phyloP scores from a whole-genome alignment of 768 basidiomycete genomes.

The Russula compacta region DNA sequence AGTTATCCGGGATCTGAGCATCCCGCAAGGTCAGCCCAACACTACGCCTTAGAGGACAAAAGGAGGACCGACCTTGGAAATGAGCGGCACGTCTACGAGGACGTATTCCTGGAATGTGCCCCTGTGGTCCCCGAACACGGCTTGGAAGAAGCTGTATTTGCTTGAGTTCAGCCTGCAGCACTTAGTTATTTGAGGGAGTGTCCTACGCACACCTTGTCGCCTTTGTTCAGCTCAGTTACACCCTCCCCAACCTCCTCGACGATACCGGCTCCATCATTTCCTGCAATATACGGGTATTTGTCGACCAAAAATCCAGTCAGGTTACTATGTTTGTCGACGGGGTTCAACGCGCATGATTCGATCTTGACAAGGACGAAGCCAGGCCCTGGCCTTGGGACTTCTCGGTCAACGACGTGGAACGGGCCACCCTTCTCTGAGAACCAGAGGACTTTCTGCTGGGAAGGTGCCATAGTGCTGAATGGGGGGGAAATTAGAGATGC shows the following conservation, averaged over 20 bases:
- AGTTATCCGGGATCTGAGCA: slow-evolving; percentile 36
- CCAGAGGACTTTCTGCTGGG: slow-evolving; percentile 7
- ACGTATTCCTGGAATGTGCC: slow-evolving; percentile 21
- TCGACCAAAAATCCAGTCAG: slow-evolving; percentile 19
- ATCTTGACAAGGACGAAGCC: slow-evolving; percentile 20
- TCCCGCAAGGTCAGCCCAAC: background rate
- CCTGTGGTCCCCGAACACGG: background rate
- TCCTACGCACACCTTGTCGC: slow-evolving; percentile 23
- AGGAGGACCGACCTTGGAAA: too few species aligned
- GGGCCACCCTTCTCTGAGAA: background rate
- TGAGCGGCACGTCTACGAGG: slow-evolving; percentile 16
- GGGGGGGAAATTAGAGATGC: background rate
- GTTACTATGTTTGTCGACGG: slow-evolving; percentile 16
- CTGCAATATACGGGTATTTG: slow-evolving; percentile 20
- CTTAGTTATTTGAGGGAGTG: background rate
- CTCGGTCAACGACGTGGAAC: background rate
- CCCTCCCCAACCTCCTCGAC: slow-evolving; percentile 24
- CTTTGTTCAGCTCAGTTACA: slow-evolving; percentile 21
- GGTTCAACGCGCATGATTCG: slow-evolving; percentile 19
- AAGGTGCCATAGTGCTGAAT: slow-evolving; percentile 3
- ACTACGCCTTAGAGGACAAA: too few species aligned
- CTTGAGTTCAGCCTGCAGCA: background rate
- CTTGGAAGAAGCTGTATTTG: slow-evolving; percentile 5
- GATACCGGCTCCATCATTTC: slow-evolving; percentile 23
- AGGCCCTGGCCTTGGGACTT: slow-evolving; percentile 16